Evolutionary conservation across 1,284 basidiomycete species (phyloP), one percentile per base, ranked within the genome.

Genomic region (Tremellales sp.): DNA sequence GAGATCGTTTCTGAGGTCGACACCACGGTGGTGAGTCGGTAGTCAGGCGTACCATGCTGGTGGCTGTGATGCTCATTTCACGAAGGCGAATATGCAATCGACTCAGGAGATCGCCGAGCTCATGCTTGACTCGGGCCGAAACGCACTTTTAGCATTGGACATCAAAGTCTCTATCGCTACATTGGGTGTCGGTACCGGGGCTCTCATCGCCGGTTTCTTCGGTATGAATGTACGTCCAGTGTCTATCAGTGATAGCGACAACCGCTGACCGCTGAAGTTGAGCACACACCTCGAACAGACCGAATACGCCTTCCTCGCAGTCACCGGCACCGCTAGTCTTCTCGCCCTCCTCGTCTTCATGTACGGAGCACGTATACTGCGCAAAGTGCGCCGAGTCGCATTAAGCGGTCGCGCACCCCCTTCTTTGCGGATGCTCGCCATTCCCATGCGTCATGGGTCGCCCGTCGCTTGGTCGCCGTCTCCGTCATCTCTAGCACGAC

Each of bases 31-130:
- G 89, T 90, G 59, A 48, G 79, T 72, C 15, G 37, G 24, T 42
- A 6, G 5, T 25, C 24, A n/a, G n/a, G 17, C 17, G 17, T 24
- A n/a, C n/a, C n/a, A n/a, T 39, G 11, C n/a, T n/a, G n/a, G n/a
- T n/a, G n/a, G n/a, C 12, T 19, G 41, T 11, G 15, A 27, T 29
- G n/a, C 26, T 42, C 3, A 22, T 46, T 19, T 31, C 36, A 36
- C 21, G 29, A 60, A 92, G 89, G 81, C 79, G 49, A 96, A 96
- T 67, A 89, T 97, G 48, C 86, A 89, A 75, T 91, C 89, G 15
- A 97, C 93, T 0, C 92, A 97, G 76, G 93, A 97, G 73, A 94
- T 97, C 45, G 90, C 96, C 5, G 94, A 98, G 73, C 80, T 98
- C 50, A 93, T 97, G 66, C 80, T 98, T 41, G 94, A 98, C 72